phyloP scores from a whole-genome alignment of 805 yeast genomes.

The Candida peoriensis region DNA sequence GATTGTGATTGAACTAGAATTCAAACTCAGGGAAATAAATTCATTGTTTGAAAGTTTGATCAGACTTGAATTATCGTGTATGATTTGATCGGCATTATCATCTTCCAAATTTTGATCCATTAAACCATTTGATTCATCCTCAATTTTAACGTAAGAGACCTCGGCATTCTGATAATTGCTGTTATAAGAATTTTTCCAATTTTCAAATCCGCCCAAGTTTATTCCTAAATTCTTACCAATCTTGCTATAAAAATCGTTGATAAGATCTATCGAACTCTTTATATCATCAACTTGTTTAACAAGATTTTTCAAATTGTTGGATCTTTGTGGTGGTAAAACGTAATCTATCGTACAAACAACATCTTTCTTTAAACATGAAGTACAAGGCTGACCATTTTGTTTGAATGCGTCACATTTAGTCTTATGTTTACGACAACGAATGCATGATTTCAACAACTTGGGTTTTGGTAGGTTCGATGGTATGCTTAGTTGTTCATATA shows the following conservation, averaged over 20 bases:
- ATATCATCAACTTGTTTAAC: slow-evolving; percentile 15
- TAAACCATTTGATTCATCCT: neutral
- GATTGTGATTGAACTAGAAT: neutral
- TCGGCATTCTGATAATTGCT: neutral
- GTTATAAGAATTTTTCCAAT: slow-evolving; percentile 11
- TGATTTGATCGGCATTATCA: neutral
- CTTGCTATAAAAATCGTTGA: slow-evolving; percentile 11
- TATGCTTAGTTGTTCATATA: too few relatives aligned
- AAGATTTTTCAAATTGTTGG: slow-evolving; percentile 23
- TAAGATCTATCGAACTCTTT: slow-evolving; percentile 7
- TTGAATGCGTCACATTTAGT: slow-evolving; percentile 56
- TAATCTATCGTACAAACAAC: slow-evolving; percentile 50
- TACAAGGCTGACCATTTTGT: slow-evolving; percentile 51
- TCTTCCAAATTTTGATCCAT: slow-evolving; percentile 9
- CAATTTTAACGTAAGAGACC: neutral
- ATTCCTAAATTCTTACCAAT: slow-evolving; percentile 11
- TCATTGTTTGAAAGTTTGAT: too few relatives aligned
- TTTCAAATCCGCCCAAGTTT: slow-evolving; percentile 13
- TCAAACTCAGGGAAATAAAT: neutral
- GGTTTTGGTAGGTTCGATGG: slow-evolving; percentile 27
- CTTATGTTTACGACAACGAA: slow-evolving; percentile 61
- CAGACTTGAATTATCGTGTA: too few relatives aligned
- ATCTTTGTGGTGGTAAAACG: slow-evolving; percentile 44
- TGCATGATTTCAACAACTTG: slow-evolving; percentile 50
- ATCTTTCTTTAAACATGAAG: slow-evolving; percentile 49